Base-by-base conservation (phyloP, 805 yeast genomes). In the Jamesozyma spencerorum region DNA sequence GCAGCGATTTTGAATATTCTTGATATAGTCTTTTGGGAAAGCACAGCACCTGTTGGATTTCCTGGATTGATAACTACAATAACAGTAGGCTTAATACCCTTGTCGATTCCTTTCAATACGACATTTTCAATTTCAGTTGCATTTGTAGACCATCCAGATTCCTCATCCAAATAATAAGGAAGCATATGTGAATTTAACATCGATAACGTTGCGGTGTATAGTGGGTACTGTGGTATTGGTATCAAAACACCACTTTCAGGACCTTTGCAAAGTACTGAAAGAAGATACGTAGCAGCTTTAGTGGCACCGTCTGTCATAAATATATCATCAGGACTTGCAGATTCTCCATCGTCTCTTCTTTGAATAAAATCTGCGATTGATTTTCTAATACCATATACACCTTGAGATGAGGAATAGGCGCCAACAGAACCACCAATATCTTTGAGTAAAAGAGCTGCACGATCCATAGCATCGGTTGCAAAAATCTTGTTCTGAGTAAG, bases 141-240 rank as follows among this genome's bases (percentile, higher is more conserved):
- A 53, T 84, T 77, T 6, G 92, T 77, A 26, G 88, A 77, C 99
- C 99, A 92, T 51, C 76, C 72, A 29, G 77, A 69, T 27, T 71
- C 63, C 65, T 92, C 99, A 48, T 86, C 78, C 51, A 92, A 68
- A 57, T 75, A 85, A 64, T 92, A 92, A 12, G 95, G 94, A 31
- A 92, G 69, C 7, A 92, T 82, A 17, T 78, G 72, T 17, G 95
- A 77, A 51, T 82, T 76, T 55, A 81, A 79, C 54, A 92, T 68
- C 1, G 96, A 81, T 50, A 92, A 71, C 3, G 95, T 72, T 11
- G 98, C 98, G 5, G 97, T 85, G 66, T 92, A 92, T 43, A 92
- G 72, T 2, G 99, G 99, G 58, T 92, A 92, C 65, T 92, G 98
- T 6, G 99, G 99, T 48, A 92, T 90, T 17, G 99, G 99, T 47